A percentile compares a stretch with the other conserved stretches of the same genome.
Evolutionary conservation across 2,329 filamentous ascomycete species (phyloP).

Genomic region (Paecilomyces variotii): DNA sequence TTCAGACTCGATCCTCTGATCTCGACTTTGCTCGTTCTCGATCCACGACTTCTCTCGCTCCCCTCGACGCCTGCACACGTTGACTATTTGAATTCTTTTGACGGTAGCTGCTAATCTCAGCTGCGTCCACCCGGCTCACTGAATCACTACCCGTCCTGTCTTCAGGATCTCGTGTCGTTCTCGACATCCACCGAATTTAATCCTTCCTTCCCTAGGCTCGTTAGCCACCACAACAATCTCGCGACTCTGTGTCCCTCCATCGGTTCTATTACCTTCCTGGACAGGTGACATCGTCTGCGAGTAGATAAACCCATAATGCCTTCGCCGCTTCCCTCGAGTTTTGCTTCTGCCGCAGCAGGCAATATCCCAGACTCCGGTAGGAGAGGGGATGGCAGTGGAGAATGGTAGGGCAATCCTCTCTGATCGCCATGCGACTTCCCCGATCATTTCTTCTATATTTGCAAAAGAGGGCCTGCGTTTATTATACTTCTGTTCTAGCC

Average conservation of each 20-base stretch:
- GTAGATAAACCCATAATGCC: conserved; percentile 45
- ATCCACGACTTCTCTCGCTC: conserved; percentile 14
- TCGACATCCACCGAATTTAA: conserved; percentile 1
- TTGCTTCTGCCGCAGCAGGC: conserved; percentile 74
- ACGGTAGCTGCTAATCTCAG: conserved; percentile 5
- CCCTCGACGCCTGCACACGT: neutral
- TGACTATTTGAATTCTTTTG: neutral
- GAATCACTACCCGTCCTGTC: neutral
- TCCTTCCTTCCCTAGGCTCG: neutral
- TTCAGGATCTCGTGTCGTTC: neutral
- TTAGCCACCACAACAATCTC: conserved; percentile 4
- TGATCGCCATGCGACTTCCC: conserved; percentile 1
- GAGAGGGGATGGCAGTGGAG: conserved; percentile 54
- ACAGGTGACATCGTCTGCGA: conserved; percentile 14
- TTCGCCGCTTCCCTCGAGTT: conserved; percentile 72
- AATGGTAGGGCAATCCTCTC: conserved; percentile 55
- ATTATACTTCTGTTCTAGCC: neutral
- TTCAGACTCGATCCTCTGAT: conserved; percentile 22
- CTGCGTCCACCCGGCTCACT: conserved; percentile 1
- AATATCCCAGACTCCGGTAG: conserved; percentile 56
- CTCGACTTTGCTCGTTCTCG: conserved; percentile 24
- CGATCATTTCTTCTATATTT: conserved; percentile 2
- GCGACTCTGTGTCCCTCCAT: conserved; percentile 1
- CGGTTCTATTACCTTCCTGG: conserved; percentile 10
- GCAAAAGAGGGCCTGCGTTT: neutral